These are phyloP conservation scores for Aspergillus haitiensis DNA, from an alignment of 495 filamentous ascomycete species.

Conservation along the genomic window DNA sequence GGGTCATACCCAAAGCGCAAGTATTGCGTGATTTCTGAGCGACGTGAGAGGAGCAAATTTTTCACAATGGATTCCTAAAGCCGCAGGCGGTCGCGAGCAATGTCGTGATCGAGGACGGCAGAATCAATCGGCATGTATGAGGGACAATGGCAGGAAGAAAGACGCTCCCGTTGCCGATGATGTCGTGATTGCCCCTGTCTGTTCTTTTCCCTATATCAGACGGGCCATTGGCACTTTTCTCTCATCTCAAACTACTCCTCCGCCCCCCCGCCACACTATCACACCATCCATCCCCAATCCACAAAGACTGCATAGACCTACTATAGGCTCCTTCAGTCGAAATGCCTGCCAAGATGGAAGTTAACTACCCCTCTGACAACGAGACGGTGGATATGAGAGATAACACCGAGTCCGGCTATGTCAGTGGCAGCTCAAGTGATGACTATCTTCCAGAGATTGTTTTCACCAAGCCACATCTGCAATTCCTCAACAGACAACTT, in stretches of 20 bases:
- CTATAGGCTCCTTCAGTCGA: conserved; percentile 21
- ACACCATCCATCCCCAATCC: background rate
- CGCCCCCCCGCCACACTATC: conserved; percentile 16
- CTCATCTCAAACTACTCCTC: conserved; percentile 19
- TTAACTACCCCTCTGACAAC: conserved; percentile 40
- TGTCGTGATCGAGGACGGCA: conserved; percentile 42
- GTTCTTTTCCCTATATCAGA: conserved; percentile 35
- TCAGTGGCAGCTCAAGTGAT: conserved; percentile 67
- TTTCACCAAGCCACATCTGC: conserved; percentile 86
- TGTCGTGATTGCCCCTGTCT: conserved; percentile 40
- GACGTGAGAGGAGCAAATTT: conserved; percentile 30
- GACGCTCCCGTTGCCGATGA: conserved; percentile 27
- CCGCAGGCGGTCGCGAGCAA: conserved; percentile 37
- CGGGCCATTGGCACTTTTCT: conserved; percentile 28
- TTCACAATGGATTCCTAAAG: conserved; percentile 23
- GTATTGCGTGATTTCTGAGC: conserved; percentile 44
- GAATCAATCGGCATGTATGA: conserved; percentile 32
- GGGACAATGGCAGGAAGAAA: conserved; percentile 31
- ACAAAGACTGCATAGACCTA: conserved; percentile 2
- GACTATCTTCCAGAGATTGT: conserved; percentile 70
- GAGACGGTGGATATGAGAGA: conserved; percentile 43
- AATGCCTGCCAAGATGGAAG: conserved; percentile 46
- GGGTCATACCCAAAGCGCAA: conserved; percentile 33
- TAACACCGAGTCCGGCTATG: conserved; percentile 82
- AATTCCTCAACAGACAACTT: conserved; percentile 85